These are phyloP conservation scores for Populus tomentosa DNA, from an alignment of 441 rosid genomes.

Conservation along the genomic window DNA sequence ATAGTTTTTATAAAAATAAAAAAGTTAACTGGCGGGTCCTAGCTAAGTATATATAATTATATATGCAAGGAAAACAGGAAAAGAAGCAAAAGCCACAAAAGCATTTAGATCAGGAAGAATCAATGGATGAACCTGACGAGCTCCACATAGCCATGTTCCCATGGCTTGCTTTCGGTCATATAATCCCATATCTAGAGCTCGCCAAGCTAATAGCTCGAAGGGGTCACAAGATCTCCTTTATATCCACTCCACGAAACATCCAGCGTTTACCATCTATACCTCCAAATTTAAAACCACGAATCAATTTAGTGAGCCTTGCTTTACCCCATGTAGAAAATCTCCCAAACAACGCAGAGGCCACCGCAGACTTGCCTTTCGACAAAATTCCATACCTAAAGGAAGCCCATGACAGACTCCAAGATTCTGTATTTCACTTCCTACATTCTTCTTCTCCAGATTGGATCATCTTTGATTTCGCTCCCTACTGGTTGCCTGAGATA, in stretches of 20 bases:
- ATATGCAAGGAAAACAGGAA: too few relatives aligned
- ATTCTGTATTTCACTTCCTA: neutral
- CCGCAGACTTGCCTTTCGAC: neutral
- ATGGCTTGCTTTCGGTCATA: constrained; percentile 8
- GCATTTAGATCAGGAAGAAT: too few relatives aligned
- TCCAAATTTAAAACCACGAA: neutral
- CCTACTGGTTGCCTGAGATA: neutral
- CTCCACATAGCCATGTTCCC: constrained; percentile 3
- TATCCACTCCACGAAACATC: constrained; percentile 3
- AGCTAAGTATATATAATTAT: too few relatives aligned
- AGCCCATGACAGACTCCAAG: constrained; percentile 1
- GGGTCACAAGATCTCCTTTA: constrained; percentile 3
- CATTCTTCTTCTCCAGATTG: constrained; percentile 4
- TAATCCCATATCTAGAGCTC: neutral
- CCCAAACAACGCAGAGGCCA: neutral
- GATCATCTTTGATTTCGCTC: constrained; percentile 2
- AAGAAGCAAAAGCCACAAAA: too few relatives aligned
- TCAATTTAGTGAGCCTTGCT: neutral
- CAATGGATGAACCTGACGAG: neutral
- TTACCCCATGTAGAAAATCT: neutral
- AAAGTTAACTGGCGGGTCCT: too few relatives aligned
- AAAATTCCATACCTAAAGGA: neutral
- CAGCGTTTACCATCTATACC: neutral
- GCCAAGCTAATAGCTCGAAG: neutral
- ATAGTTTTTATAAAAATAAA: too few relatives aligned